Percentiles rank a stretch among this genome's conserved stretches.
Evolutionary conservation across 257 asterid species (phyloP).

Genomic region (Leonotis leonurus): DNA sequence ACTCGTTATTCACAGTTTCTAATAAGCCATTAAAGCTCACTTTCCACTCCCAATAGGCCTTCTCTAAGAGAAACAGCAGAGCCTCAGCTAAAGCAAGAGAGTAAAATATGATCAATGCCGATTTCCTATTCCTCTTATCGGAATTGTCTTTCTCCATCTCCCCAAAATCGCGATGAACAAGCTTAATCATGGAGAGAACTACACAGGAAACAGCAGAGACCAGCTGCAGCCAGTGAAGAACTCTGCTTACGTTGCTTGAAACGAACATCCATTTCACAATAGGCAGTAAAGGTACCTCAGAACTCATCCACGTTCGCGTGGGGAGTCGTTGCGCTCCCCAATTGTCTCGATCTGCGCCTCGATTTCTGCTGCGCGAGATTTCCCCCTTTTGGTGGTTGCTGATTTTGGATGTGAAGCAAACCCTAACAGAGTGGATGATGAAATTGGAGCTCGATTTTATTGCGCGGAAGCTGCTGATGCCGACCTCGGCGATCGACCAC

Average conservation of each 20-base stretch:
- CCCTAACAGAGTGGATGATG: constrained; percentile 22
- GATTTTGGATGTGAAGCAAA: constrained; percentile 7
- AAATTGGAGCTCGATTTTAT: constrained; percentile 44
- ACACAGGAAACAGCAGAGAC: constrained; percentile 79
- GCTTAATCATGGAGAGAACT: constrained; percentile 57
- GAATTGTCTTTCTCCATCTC: constrained; percentile 42
- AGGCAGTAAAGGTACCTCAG: constrained; percentile 81
- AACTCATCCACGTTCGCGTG: constrained; percentile 57
- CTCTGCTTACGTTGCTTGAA: constrained; percentile 60
- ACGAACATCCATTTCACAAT: constrained; percentile 63
- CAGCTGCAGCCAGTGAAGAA: constrained; percentile 73
- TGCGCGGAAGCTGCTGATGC: constrained; percentile 62
- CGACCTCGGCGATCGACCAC: constrained; percentile 65
- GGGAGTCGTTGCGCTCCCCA: constrained; percentile 34
- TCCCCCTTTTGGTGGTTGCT: constrained; percentile 26
- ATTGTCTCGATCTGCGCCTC: constrained; percentile 9
- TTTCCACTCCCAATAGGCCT: constrained; percentile 93
- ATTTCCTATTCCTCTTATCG: constrained; percentile 56
- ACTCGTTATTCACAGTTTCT: constrained; percentile 57
- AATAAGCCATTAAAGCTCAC: constrained; percentile 37
- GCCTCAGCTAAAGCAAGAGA: constrained; percentile 85
- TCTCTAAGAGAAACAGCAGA: constrained; percentile 71
- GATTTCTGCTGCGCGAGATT: constrained; percentile 4
- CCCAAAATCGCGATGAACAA: constrained; percentile 54
- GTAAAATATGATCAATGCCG: constrained; percentile 74